These are phyloP conservation scores for Magnolia kwangsiensis DNA, from an alignment of 164 flowering plant species.

Conservation along the genomic window DNA sequence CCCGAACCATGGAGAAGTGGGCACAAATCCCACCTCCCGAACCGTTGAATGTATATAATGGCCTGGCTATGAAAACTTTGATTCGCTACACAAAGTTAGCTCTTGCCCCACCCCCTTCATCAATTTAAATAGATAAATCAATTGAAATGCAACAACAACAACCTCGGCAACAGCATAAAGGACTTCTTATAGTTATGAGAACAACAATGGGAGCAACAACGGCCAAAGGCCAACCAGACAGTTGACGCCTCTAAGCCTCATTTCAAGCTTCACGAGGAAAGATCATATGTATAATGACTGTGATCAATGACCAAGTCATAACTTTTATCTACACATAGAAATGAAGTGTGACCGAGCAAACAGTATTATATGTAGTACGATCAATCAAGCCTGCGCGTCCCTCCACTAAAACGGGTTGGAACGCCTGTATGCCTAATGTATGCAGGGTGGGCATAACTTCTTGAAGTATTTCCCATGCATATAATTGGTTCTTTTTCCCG, in stretches of 20 bases:
- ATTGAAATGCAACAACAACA: not conserved
- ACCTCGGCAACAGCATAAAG: not conserved
- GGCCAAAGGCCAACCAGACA: not conserved
- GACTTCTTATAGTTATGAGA: not conserved
- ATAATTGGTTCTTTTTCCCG: too few species aligned
- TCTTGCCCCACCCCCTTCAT: not conserved
- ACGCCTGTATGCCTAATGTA: too few species aligned
- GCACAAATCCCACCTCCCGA: not conserved
- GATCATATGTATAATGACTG: too few species aligned
- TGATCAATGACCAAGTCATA: too few species aligned
- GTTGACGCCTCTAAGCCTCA: not conserved
- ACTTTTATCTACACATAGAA: too few species aligned
- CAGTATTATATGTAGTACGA: too few species aligned
- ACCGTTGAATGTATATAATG: not conserved
- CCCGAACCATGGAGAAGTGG: not conserved
- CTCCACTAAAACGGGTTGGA: too few species aligned
- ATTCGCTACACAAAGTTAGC: not conserved
- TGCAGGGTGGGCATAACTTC: too few species aligned
- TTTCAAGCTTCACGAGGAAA: not conserved
- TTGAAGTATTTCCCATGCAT: too few species aligned
- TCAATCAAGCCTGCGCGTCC: too few species aligned
- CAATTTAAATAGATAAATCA: not conserved
- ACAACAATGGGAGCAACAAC: not conserved
- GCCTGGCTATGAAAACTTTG: not conserved
- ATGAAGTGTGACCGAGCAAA: too few species aligned